These are phyloP conservation scores for Pulveroboletus sp. DNA, from an alignment of 768 basidiomycete genomes.

Conservation along the genomic window DNA sequence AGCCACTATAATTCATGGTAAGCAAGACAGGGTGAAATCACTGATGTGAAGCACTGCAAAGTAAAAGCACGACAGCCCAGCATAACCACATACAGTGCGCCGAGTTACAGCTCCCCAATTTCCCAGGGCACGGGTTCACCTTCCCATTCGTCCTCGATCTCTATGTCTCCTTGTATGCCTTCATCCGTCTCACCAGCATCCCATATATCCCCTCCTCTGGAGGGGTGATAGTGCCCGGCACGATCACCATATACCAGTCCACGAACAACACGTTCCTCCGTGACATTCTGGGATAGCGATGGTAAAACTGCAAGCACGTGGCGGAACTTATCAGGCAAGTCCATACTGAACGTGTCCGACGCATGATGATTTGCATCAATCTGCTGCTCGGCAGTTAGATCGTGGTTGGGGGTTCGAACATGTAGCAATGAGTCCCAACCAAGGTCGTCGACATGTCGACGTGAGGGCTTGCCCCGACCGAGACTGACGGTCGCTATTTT, in stretches of 20 bases:
- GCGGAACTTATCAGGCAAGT: constrained; percentile 63
- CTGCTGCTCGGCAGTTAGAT: constrained; percentile 9
- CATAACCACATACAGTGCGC: constrained; percentile 28
- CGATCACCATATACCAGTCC: constrained; percentile 56
- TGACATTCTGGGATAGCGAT: constrained; percentile 36
- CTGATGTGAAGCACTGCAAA: constrained; percentile 33
- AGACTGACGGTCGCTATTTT: constrained; percentile 19
- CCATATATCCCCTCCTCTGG: constrained; percentile 71
- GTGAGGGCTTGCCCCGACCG: constrained; percentile 8
- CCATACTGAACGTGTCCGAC: constrained; percentile 42
- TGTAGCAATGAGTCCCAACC: constrained; percentile 30
- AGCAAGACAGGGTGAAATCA: constrained; percentile 22
- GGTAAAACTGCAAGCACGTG: constrained; percentile 60
- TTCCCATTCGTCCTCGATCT: constrained; percentile 67
- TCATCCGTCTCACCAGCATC: constrained; percentile 61
- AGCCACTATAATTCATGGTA: constrained; percentile 13
- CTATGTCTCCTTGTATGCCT: constrained; percentile 37
- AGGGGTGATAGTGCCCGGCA: constrained; percentile 53
- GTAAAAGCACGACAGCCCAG: constrained; percentile 21
- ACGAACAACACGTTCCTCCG: constrained; percentile 52
- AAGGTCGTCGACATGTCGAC: constrained; percentile 13
- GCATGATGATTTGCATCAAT: constrained; percentile 32
- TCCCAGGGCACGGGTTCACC: constrained; percentile 82
- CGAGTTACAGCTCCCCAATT: constrained; percentile 59
- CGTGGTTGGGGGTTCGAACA: constrained; percentile 22